These are phyloP conservation scores for Phytophthora vignae DNA, from an alignment of 352 stramenopile genomes.

Conservation along the genomic window DNA sequence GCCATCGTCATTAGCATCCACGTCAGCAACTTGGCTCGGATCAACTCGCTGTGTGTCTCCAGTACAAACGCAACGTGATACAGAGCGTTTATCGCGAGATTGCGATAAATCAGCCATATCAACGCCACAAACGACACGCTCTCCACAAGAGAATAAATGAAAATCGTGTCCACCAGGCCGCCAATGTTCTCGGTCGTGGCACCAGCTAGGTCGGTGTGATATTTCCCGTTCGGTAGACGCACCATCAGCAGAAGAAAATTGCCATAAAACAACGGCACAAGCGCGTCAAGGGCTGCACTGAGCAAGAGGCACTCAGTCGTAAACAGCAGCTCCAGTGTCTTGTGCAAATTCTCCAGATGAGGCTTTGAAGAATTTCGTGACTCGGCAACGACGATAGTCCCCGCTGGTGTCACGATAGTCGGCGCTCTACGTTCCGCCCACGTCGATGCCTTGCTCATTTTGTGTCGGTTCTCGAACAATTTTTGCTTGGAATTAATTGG, in stretches of 20 bases:
- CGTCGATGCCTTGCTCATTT: background rate
- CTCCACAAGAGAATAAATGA: background rate
- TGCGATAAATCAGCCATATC: background rate
- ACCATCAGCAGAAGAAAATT: constrained; percentile 17
- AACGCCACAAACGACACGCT: background rate
- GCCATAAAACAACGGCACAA: constrained; percentile 37
- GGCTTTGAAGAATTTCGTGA: background rate
- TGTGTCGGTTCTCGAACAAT: background rate
- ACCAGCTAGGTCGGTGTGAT: constrained; percentile 31
- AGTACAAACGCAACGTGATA: constrained; percentile 7
- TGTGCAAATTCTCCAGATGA: background rate
- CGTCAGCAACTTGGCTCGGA: constrained; percentile 5
- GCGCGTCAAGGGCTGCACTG: constrained; percentile 36
- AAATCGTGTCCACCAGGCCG: constrained; percentile 1
- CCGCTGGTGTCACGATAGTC: background rate
- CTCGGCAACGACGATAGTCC: background rate
- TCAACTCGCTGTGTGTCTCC: constrained; percentile 1
- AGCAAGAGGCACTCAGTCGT: constrained; percentile 39
- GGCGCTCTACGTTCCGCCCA: background rate
- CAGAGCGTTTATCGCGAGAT: background rate
- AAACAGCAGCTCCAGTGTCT: constrained; percentile 19
- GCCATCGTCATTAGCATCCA: constrained; percentile 12
- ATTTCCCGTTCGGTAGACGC: constrained; percentile 24
- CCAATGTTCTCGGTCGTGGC: constrained; percentile 5
- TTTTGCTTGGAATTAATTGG: background rate